Base-by-base conservation (phyloP, 805 yeast species). In the Ogataea degrootiae region DNA sequence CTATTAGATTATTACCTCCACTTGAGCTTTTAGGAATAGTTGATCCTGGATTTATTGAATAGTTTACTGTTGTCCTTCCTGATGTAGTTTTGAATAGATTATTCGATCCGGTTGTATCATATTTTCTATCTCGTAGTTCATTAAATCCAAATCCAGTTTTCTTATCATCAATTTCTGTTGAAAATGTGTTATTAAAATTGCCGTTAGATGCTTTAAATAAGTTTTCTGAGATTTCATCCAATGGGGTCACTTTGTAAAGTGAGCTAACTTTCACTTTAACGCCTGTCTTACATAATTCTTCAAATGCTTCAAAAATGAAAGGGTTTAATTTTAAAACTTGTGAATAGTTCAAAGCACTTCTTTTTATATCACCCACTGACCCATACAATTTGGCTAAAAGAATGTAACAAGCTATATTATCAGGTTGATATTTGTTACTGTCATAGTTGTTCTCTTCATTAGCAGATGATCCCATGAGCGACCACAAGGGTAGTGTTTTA, bases 221-320 rank as follows among this genome's bases (percentile, higher is more conserved):
- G 17, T 44, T 49, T 12, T 56, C 57, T 14, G 59, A 55, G 8
- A 53, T 50, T 37, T 51, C 58, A 39, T 50, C 55, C 26, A 53
- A 48, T 22, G 58, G 49, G 34, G 54, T 52, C 7, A 51, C 52
- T 48, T 73, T 75, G 62, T 72, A 83, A 29, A 82, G 70, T 0
- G 81, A 64, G 52, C 77, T 77, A 6, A 83, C 80, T 48, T 81
- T 79, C 17, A 89, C 74, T 48, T 77, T 77, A 17, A 85, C 87
- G 12, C 96, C 94, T 67, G 85, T 69, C 42, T 74, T 73, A 57
- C 89, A 81, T 42, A 94, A 69, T 39, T 83, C 83, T 54, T 83
- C 88, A 53, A 88, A 82, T 0, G 97, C 89, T 60, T 89, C 97
- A 78, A 94, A 89, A 37, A 89, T 74, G 60, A 73, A 87, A 16